Base-by-base conservation (phyloP, 305 asterid species). In the Ruellia speciosa region DNA sequence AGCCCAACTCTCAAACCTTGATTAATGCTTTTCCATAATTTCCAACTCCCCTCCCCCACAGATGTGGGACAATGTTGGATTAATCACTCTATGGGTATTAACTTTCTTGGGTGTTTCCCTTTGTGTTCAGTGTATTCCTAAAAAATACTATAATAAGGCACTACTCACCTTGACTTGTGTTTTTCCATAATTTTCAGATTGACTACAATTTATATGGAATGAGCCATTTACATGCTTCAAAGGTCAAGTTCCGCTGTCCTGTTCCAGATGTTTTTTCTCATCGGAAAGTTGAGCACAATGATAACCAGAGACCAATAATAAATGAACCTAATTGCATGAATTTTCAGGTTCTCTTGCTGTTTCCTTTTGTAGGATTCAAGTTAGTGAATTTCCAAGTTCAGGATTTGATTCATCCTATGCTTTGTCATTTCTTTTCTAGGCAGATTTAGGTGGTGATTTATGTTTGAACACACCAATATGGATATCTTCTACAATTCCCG, bases 161-260 rank as follows among this genome's bases (percentile, higher is more conserved):
- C 46, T 34, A 39, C 60, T 64, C 50, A 56, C 33, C 43, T 17
- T 41, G 18, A 24, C 16, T 49, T n/a, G n/a, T n/a, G n/a, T n/a
- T 64, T 56, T 48, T 24, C 19, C 49, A 47, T 63, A 66, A 77
- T 63, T 24, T 54, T 65, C 82, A 92, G 99, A 75, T 92, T 62
- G 97, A 88, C 79, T 81, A 92, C 77, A 86, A 84, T 75, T 75
- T 92, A 81, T 86, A 81, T 58, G 99, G 99, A 63, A 92, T 92
- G 99, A 89, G 97, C 28, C 96, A 82, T 72, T 68, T 92, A 65
- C 99, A 92, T 52, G 79, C 84, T 55, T 79, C 96, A 52, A 88
- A 84, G 77, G 60, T 84, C 70, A 92, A 81, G 75, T 88, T 92
- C 71, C 96, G 99, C 68, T 68, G 59, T 76, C 97, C 99, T 50